Evolutionary conservation across 805 yeast species (phyloP), one percentile per base, ranked within the genome.

Genomic region (Candida methanosorbosa): DNA sequence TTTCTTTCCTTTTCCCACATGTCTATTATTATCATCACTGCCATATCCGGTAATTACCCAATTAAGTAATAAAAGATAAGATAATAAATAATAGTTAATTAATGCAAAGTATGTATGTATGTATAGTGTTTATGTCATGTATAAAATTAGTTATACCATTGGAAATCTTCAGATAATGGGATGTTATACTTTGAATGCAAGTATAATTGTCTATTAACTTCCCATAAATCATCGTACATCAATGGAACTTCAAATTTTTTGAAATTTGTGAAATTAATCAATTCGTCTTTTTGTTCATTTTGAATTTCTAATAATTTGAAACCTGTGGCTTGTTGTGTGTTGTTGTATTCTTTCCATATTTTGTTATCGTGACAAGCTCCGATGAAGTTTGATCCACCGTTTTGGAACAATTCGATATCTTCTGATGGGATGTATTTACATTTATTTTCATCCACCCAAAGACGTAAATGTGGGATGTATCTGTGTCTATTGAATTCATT

Each of bases 361-460:
- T 49, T 34, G 20, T 45, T 42, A 36, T 62, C 66, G 41, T 62
- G 68, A 45, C 68, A 63, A 23, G 64, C 64, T 9, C 68, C 68
- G 30, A 63, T 60, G 41, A 56, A 62, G 16, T 54, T 54, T 13
- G 57, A 47, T 9, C 55, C 57, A 13, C 59, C 59, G 27, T 45
- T 45, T 32, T 53, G 54, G 38, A 61, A 60, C 30, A 49, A 46
- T 25, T 45, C 49, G 29, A 59, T 54, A 36, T 62, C 68, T 41
- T 62, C 67, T 23, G 51, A 50, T n/a, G 67, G 68, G 22, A 63
- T 60, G 33, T 63, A 63, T 2, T 55, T 39, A 40, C 68, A 63
- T 40, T 61, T 56, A 18, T 49, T 49, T 18, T 47, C 52, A 29
- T 57, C 60, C 21, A 60, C 62, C 56, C 65, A 63, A 15, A 61